These are phyloP conservation scores for Chaetoceros tenuissimus DNA, from an alignment of 108 stramenopile species.

Conservation along the genomic window DNA sequence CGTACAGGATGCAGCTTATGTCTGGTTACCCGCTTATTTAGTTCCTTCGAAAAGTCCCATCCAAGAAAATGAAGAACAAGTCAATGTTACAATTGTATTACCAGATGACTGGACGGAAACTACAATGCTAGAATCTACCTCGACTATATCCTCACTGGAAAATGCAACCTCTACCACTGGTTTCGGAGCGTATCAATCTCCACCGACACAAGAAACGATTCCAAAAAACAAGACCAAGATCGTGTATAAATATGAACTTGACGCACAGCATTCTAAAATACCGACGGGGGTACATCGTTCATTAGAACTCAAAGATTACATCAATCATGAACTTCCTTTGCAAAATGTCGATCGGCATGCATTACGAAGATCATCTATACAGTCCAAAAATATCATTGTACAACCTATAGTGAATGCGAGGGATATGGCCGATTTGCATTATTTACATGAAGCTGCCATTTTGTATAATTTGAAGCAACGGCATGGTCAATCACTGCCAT, in stretches of 20 bases:
- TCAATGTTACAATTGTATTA: slow-evolving; percentile 32
- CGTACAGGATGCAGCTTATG: slow-evolving; percentile 47
- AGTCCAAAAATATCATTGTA: slow-evolving; percentile 5
- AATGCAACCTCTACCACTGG: neutral
- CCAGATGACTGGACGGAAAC: slow-evolving; percentile 42
- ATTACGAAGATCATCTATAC: slow-evolving; percentile 1
- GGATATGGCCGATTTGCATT: slow-evolving; percentile 49
- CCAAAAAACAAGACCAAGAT: too few relatives aligned
- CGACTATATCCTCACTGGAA: slow-evolving; percentile 1
- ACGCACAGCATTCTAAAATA: too few relatives aligned
- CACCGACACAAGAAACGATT: neutral
- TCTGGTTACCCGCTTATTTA: slow-evolving; percentile 65
- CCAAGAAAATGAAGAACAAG: slow-evolving; percentile 26
- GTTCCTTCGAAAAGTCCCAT: slow-evolving; percentile 22
- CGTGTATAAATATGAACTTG: too few relatives aligned
- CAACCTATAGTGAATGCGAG: slow-evolving; percentile 19
- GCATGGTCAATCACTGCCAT: slow-evolving; percentile 53
- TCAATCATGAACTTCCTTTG: slow-evolving; percentile 38
- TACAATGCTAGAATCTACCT: slow-evolving; percentile 22
- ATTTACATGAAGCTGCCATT: slow-evolving; percentile 76
- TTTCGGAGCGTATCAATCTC: neutral
- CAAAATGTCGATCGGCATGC: slow-evolving; percentile 57
- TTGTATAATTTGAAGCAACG: slow-evolving; percentile 65
- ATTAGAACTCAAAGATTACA: slow-evolving; percentile 45
- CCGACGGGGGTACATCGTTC: too few relatives aligned